Evolutionary conservation across 345 rosid species (phyloP), one percentile per base, ranked within the genome.

Genomic region (Hibiscus mutabilis): DNA sequence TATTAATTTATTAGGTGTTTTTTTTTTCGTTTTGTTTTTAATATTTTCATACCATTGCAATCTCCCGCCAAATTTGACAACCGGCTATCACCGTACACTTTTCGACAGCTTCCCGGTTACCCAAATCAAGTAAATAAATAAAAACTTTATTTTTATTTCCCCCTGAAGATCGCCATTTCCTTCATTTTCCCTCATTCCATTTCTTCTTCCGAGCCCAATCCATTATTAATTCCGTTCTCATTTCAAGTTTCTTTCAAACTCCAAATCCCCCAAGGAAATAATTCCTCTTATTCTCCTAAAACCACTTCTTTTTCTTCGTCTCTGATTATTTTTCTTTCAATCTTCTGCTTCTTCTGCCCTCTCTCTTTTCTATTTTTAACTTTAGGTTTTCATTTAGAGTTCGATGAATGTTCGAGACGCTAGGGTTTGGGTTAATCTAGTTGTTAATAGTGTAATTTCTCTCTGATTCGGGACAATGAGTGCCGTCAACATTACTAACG

Each of bases 21-120:
- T 35, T 6, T 35, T 27, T 0, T 46, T 46, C 51, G 3, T 46
- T 46, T 46, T 4, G 21, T 16, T 52, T 52, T 52, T 52, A 93
- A 90, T 16, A 25, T 59, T 71, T 71, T 35, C 40, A 29, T 60
- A 60, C 67, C 16, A 46, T 25, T 12, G 11, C n/a, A 27, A 12
- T 69, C 77, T 81, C 84, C 84, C 84, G 84, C 84, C 84, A 81
- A 76, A 55, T 76, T 57, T 31, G 2, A 2, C 3, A 57, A 81
- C 84, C 76, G 82, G 82, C 64, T 33, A 73, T 81, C 59, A 66
- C 82, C 60, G 84, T 81, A 14, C 76, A 47, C 14, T 2, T 5
- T n/a, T 21, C 7, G 4, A 70, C 69, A 3, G 4, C 8, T 44
- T 29, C 72, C 79, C 82, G 68, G 78, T 78, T 29, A 15, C 52